Evolutionary conservation across 176 grass and related monocot genomes (phyloP).

Genomic region (Oryza officinalis): DNA sequence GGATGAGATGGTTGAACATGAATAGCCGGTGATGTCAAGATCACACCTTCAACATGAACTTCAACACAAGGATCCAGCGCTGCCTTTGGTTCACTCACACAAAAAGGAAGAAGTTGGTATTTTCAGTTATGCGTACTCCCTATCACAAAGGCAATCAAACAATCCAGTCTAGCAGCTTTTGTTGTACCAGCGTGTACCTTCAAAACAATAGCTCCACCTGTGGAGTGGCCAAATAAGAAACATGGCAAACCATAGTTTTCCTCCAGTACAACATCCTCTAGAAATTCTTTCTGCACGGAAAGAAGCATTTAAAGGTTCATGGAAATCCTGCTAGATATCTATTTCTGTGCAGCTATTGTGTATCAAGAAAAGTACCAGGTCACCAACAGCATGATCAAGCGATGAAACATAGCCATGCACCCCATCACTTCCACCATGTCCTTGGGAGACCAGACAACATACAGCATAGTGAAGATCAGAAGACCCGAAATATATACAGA

Average conservation of each 20-base stretch:
- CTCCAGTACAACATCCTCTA: conserved; percentile 65
- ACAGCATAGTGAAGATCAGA: conserved; percentile 29
- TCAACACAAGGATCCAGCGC: conserved; percentile 67
- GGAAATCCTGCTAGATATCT: neutral
- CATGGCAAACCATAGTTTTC: conserved; percentile 65
- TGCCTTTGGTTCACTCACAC: conserved; percentile 58
- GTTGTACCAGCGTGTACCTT: conserved; percentile 58
- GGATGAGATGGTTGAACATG: conserved; percentile 81
- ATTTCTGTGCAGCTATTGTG: conserved; percentile 16
- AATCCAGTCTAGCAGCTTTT: conserved; percentile 1
- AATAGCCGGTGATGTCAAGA: conserved; percentile 88
- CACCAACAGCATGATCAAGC: conserved; percentile 80
- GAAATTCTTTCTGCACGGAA: conserved; percentile 70
- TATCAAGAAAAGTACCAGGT: conserved; percentile 71
- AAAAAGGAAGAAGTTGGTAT: conserved; percentile 24
- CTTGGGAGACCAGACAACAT: conserved; percentile 41
- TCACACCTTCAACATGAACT: conserved; percentile 65
- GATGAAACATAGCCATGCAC: conserved; percentile 96
- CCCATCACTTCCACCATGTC: conserved; percentile 92
- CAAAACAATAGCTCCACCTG: conserved; percentile 89
- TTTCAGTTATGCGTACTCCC: neutral
- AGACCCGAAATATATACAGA: neutral
- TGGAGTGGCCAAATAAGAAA: conserved; percentile 95
- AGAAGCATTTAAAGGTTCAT: conserved; percentile 9
- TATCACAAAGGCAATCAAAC: conserved; percentile 9